Conservation (phyloP, 441 rosid species). For the Daphne laureola region DNA sequence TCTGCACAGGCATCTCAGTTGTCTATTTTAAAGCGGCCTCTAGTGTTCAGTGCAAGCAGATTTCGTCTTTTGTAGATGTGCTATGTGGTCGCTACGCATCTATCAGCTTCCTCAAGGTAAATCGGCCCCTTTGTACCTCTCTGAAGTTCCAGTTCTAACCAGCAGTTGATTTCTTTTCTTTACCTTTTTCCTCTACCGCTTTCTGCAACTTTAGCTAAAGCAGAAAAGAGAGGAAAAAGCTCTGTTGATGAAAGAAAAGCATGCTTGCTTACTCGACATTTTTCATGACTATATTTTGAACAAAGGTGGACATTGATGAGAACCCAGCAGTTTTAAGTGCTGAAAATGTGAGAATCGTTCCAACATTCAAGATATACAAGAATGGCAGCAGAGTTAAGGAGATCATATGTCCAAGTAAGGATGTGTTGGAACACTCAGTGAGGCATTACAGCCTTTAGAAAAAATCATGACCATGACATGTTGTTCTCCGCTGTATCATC, state of each 20-base stretch:
- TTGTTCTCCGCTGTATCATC: constrained; percentile 16
- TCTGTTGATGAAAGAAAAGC: background rate
- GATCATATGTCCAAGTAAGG: constrained; percentile 79
- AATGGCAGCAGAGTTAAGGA: constrained; percentile 73
- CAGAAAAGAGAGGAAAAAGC: background rate
- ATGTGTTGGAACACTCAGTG: constrained; percentile 81
- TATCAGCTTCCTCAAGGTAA: constrained; percentile 80
- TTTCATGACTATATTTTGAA: constrained; percentile 2
- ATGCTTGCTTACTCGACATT: constrained; percentile 11
- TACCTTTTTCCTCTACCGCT: background rate
- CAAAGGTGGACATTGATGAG: constrained; percentile 66
- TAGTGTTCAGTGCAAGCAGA: constrained; percentile 67
- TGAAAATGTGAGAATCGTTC: constrained; percentile 79
- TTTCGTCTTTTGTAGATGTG: constrained; percentile 62
- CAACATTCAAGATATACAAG: constrained; percentile 91
- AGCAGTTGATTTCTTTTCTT: no score
- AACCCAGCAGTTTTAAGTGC: constrained; percentile 48
- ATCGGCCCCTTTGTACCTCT: background rate
- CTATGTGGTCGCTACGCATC: constrained; percentile 80
- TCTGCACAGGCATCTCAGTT: constrained; percentile 56
- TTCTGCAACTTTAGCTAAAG: background rate
- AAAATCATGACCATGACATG: constrained; percentile 20
- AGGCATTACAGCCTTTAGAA: constrained; percentile 76
- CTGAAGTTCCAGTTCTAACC: no score
- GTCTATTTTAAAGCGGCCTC: constrained; percentile 65